Base-by-base conservation (phyloP, 2,329 filamentous ascomycete species). In the Pseudocercospora pini-densiflorae region DNA sequence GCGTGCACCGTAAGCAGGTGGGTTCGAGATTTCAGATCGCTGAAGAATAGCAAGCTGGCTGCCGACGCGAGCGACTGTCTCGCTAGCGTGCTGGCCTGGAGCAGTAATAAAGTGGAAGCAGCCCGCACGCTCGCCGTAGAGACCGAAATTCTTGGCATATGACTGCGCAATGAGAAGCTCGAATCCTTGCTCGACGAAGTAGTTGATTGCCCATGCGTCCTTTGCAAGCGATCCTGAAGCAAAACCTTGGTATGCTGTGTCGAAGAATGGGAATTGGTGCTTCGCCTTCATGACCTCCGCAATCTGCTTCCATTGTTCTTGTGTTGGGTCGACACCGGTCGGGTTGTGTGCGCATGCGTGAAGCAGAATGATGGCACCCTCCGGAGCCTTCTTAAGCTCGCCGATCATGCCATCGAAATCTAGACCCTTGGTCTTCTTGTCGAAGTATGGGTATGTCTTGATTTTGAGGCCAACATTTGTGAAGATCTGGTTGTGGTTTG, bases 401-500 rank as follows among this genome's bases (percentile, higher is more conserved):
- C 83, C 79, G 79, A 92, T 88, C 91, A 98, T 94, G 81, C 93
- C 94, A 67, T 91, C 89, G 76, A 97, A 94, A 81, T 98, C 93
- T 61, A 99, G 89, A 59, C 93, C 94, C 79, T 93, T 94, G 71
- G 94, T 97, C 78, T 91, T 79, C 69, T 92, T 89, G 79, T 89
- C 90, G 84, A 97, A 99, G 86, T 99, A 99, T 59, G 94, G 95
- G 83, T 99, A 99, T 71, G 88, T 88, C 73, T 90, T 90, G 74
- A 93, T 88, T 36, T 88, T 83, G 31, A 98, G 85, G 74, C 87
- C 86, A 77, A 97, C 93, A 78, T 98, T 98, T 81, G 85, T 88
- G 84, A 99, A 97, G 85, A 99, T 97, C 81, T 98, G 95, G 84
- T 96, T 90, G 88, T 99, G 95, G 84, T 99, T 99, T 73, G 92